Evolutionary conservation across 2,329 filamentous ascomycete species (phyloP).

Genomic region (Trichocomaceae sp.): DNA sequence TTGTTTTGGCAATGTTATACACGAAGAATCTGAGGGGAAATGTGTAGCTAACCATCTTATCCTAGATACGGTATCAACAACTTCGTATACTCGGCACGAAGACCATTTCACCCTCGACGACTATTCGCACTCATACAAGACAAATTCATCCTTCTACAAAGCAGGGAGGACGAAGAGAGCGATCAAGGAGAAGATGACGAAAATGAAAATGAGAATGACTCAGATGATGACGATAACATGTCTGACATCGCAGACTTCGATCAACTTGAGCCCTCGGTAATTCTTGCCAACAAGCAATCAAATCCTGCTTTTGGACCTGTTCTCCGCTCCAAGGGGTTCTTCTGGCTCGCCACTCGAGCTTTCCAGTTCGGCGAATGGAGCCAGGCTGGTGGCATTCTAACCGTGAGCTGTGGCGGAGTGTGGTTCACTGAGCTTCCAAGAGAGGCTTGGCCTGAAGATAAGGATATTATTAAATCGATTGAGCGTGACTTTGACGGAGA

Average conservation of each 20-base stretch:
- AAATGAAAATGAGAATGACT: conserved; percentile 18
- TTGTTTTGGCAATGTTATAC: background rate
- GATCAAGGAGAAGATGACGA: conserved; percentile 21
- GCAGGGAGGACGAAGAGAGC: conserved; percentile 24
- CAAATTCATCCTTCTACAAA: conserved; percentile 41
- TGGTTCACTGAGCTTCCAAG: conserved; percentile 55
- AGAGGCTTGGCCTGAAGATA: conserved; percentile 47
- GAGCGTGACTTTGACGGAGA: conserved; percentile 44
- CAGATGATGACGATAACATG: conserved; percentile 13
- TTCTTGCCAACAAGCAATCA: conserved; percentile 34
- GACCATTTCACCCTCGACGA: conserved; percentile 43
- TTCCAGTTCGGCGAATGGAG: conserved; percentile 41
- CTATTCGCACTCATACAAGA: conserved; percentile 38
- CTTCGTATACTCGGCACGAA: conserved; percentile 59
- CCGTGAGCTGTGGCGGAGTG: conserved; percentile 35
- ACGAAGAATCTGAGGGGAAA: too few species aligned
- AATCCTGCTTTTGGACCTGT: conserved; percentile 34
- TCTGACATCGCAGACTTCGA: conserved; percentile 26
- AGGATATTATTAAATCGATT: conserved; percentile 44
- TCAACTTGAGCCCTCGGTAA: conserved; percentile 26
- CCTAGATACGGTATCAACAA: conserved; percentile 59
- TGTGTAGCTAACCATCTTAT: background rate
- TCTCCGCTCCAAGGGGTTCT: conserved; percentile 41
- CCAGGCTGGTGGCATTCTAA: conserved; percentile 41
- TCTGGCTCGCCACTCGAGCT: conserved; percentile 40